Percentiles rank a stretch among this genome's conserved stretches.
These are phyloP conservation scores for Adansonia madagascariensis DNA, from an alignment of 441 rosid species.

Conservation along the genomic window DNA sequence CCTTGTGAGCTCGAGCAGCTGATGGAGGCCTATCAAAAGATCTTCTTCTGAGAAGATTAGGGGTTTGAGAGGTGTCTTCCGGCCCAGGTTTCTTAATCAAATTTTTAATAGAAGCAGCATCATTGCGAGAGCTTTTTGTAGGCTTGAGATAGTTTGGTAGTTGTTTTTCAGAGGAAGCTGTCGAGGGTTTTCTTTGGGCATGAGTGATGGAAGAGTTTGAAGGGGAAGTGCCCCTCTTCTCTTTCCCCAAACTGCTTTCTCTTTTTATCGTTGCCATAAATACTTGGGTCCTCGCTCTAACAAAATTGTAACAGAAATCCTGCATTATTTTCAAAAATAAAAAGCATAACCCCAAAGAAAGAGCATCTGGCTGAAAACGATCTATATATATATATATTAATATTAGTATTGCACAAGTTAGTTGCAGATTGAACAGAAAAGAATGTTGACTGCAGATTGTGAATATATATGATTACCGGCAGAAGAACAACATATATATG, in stretches of 20 bases:
- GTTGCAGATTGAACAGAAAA: not conserved
- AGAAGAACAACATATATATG: too few relatives aligned
- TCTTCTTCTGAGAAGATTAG: slow-evolving; percentile 51
- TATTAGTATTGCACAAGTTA: not conserved
- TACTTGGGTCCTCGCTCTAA: not conserved
- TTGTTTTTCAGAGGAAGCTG: slow-evolving; percentile 38
- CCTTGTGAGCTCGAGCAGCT: slow-evolving; percentile 36
- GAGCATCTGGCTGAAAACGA: not conserved
- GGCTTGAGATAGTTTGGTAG: slow-evolving; percentile 66
- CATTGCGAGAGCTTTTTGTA: slow-evolving; percentile 52
- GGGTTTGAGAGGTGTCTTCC: slow-evolving; percentile 29
- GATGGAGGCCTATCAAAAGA: slow-evolving; percentile 68
- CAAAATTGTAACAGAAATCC: not conserved
- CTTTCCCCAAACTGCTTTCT: slow-evolving; percentile 35
- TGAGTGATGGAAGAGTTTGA: slow-evolving; percentile 29
- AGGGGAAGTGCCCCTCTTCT: slow-evolving; percentile 42
- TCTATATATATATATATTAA: not conserved
- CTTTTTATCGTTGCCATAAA: slow-evolving; percentile 45
- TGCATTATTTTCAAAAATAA: not conserved
- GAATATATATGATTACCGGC: too few relatives aligned
- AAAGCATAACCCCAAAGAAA: not conserved
- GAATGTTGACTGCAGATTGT: not conserved
- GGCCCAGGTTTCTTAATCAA: slow-evolving; percentile 37
- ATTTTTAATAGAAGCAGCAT: slow-evolving; percentile 31
- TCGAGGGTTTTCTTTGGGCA: slow-evolving; percentile 34